A percentile compares a stretch with the other conserved stretches of the same genome.
These are phyloP conservation scores for Hypoxylon sp. DNA, from an alignment of 2,329 filamentous ascomycete genomes.

Conservation along the genomic window DNA sequence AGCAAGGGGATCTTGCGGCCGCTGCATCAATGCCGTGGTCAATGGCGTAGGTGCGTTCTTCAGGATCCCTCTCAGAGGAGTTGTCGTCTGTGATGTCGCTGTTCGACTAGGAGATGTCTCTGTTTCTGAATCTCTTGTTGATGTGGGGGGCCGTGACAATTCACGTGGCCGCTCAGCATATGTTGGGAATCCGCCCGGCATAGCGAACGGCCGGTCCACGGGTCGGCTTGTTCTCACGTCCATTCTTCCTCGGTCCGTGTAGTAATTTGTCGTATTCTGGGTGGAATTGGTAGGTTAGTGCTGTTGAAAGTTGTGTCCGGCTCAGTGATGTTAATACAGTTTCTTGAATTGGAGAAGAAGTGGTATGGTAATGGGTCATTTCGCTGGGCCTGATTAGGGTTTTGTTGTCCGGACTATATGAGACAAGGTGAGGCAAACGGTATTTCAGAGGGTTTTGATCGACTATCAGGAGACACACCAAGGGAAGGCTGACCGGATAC, in stretches of 20 bases:
- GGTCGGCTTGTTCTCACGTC: conserved; percentile 45
- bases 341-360: conserved; percentile 42
- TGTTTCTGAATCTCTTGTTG: conserved; percentile 47
- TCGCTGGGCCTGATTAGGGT: conserved; percentile 42
- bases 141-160: conserved; percentile 43
- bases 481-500: conserved; percentile 52
- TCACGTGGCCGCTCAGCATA: conserved; percentile 44
- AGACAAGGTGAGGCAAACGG: conserved; percentile 52
- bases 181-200: conserved; percentile 51
- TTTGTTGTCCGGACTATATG: conserved; percentile 41
- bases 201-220: conserved; percentile 45
- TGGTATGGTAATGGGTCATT: conserved; percentile 49
- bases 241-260: conserved; percentile 42
- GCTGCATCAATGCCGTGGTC: conserved; percentile 13
- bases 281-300: conserved; percentile 44
- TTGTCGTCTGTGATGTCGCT: conserved; percentile 41
- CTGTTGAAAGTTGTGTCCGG: conserved; percentile 37
- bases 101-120: conserved; percentile 49
- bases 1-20: conserved; percentile 50
- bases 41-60: conserved; percentile 47
- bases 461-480: conserved; percentile 43
- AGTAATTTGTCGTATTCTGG: conserved; percentile 49
- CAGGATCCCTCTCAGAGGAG: conserved; percentile 50
- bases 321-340: conserved; percentile 36
- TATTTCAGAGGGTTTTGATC: conserved; percentile 36